phyloP scores from a whole-genome alignment of 768 basidiomycete species.

The Pulveroboletus sp. region DNA sequence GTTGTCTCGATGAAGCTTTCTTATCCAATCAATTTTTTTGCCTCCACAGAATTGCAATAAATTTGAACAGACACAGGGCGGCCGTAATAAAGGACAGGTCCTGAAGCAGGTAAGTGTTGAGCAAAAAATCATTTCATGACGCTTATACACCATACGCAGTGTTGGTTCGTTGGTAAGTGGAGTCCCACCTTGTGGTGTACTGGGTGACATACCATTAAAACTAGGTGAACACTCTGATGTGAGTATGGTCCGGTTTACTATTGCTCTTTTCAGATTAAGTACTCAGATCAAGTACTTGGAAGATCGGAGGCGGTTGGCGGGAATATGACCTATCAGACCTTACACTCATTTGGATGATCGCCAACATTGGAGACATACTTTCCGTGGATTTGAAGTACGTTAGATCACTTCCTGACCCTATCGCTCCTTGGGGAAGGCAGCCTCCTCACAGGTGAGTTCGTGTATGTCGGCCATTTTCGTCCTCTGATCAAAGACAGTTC shows the following conservation, averaged over 20 bases:
- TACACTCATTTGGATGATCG: conserved; percentile 59
- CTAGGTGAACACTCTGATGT: conserved; percentile 29
- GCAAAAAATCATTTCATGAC: not conserved
- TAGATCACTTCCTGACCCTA: conserved; percentile 44
- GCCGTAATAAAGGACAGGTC: conserved; percentile 49
- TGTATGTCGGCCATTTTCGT: not conserved
- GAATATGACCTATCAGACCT: conserved; percentile 66
- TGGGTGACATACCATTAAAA: conserved; percentile 7
- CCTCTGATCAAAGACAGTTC: conserved; percentile 35
- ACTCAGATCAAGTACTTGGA: not conserved
- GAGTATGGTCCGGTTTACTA: not conserved
- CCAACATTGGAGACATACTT: conserved; percentile 51
- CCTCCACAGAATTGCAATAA: conserved; percentile 50
- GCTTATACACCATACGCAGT: conserved; percentile 34
- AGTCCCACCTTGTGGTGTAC: not conserved
- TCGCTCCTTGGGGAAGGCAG: conserved; percentile 57
- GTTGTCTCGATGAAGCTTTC: conserved; percentile 20
- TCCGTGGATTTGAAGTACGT: conserved; percentile 55
- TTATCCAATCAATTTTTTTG: not conserved
- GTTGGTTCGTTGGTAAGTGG: conserved; percentile 63
- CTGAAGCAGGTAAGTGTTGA: conserved; percentile 50
- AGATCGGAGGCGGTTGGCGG: conserved; percentile 69
- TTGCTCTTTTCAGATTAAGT: not conserved
- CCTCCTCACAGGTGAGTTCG: conserved; percentile 54
- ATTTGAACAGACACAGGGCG: conserved; percentile 54